These are phyloP conservation scores for Inonotus obliquus DNA, from an alignment of 1,284 basidiomycete species.

Conservation along the genomic window DNA sequence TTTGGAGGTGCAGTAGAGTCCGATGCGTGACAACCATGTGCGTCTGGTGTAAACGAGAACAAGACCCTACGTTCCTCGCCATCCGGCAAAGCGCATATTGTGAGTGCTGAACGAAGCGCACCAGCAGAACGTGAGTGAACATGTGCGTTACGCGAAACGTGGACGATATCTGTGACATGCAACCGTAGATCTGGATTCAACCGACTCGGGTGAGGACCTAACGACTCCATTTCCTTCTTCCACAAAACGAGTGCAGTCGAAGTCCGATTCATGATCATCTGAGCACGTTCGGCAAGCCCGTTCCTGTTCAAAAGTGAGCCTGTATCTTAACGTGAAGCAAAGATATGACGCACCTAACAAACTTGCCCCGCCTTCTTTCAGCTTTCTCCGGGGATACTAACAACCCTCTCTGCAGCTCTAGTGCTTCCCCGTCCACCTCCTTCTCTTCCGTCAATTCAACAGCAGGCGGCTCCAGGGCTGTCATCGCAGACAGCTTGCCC, in stretches of 20 bases:
- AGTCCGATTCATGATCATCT: slow-evolving; percentile 34
- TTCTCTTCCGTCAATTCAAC: not conserved
- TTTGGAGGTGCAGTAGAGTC: slow-evolving; percentile 23
- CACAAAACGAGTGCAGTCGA: slow-evolving; percentile 44
- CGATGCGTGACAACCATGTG: slow-evolving; percentile 18
- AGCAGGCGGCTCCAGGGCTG: not conserved
- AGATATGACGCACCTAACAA: slow-evolving; percentile 27
- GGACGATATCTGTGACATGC: slow-evolving; percentile 32
- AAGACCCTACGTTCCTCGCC: slow-evolving; percentile 29
- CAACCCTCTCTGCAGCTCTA: slow-evolving; percentile 34
- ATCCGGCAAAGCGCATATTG: slow-evolving; percentile 1
- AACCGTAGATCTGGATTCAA: slow-evolving; percentile 32
- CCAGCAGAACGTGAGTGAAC: slow-evolving; percentile 3
- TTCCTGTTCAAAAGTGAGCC: slow-evolving; percentile 30
- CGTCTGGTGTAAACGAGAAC: slow-evolving; percentile 25
- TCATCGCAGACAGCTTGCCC: slow-evolving; percentile 9
- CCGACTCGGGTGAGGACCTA: slow-evolving; percentile 4
- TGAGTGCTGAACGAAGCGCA: slow-evolving; percentile 9
- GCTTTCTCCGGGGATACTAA: slow-evolving; percentile 42
- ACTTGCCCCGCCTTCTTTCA: slow-evolving; percentile 31
- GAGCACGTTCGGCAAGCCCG: slow-evolving; percentile 45
- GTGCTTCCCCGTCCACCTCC: not conserved
- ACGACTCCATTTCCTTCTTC: slow-evolving; percentile 41
- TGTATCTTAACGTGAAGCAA: not conserved
- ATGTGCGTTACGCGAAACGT: slow-evolving; percentile 17